Evolutionary conservation across 2,329 filamentous ascomycete genomes (phyloP), one percentile per base, ranked within the genome.

Genomic region (Alternaria atra): DNA sequence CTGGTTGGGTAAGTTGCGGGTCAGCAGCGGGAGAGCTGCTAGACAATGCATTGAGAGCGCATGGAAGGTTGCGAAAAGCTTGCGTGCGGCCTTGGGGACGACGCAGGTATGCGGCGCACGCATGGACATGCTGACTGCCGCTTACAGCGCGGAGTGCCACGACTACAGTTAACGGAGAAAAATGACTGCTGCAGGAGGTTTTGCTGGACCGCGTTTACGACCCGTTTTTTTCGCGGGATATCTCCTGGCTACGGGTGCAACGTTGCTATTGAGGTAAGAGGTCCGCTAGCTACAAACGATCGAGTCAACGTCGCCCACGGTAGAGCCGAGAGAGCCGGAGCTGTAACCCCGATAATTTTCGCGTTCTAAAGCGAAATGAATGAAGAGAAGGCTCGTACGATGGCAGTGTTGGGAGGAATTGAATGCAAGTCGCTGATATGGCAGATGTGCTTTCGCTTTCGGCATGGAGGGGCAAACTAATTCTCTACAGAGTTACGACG

Each of bases 81-180:
- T 39, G 54, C 46, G 13, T 20, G 9, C 12, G 6, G 58, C n/a
- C 46, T 23, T 50, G 23, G 46, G 34, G 15, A 50, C 25, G 10
- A 56, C 57, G 53, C 53, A 54, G 27, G 50, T 57, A 13, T 48
- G 42, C 34, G 50, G 50, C 56, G 56, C 46, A 50, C 30, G 25
- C 35, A 35, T 43, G 20, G 29, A n/a, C 42, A 32, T 43, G 52
- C 50, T 52, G 51, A 42, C 32, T 56, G 42, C 48, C 60, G 46
- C 48, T 60, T 60, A 50, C 37, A 61, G 54, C 30, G 27, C 54
- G n/a, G 54, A 54, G 52, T 35, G 52, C 20, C n/a, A 61, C 52
- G 48, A 52, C 43, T 42, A 39, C 35, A 39, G 17, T 34, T 15
- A 17, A 39, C 52, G 20, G 47, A 50, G 34, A 46, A 37, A 46